Conservation (phyloP, 495 filamentous ascomycete species). For the Podospora tetraspora region DNA sequence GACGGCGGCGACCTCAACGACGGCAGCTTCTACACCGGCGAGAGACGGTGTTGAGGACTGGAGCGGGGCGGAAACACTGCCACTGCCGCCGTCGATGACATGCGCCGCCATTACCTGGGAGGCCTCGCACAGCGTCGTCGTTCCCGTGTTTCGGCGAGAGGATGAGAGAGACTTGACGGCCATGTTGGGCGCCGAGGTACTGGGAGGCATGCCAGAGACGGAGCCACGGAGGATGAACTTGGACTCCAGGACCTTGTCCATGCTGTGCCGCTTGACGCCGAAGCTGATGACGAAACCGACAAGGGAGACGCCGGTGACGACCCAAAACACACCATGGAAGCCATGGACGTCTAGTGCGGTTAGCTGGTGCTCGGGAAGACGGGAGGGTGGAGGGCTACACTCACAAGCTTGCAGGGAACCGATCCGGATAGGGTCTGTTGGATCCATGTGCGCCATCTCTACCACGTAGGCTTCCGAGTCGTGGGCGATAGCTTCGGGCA, state of each 20-base stretch:
- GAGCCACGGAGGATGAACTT: constrained; percentile 24
- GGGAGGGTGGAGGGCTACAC: background rate
- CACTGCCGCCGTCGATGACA: no score
- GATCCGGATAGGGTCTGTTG: constrained; percentile 21
- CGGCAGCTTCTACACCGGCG: background rate
- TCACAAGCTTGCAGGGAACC: constrained; percentile 25
- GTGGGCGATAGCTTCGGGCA: constrained; percentile 34
- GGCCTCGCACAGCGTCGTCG: background rate
- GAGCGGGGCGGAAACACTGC: background rate
- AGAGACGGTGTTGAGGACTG: background rate
- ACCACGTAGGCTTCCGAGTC: constrained; percentile 46
- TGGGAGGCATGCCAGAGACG: background rate
- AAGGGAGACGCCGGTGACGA: constrained; percentile 17
- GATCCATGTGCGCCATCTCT: constrained; percentile 24
- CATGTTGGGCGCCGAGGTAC: background rate
- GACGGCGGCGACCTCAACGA: background rate
- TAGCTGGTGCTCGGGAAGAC: background rate
- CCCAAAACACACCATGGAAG: constrained; percentile 30
- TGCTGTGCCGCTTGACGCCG: constrained; percentile 22
- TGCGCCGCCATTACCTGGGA: background rate
- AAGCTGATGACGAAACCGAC: constrained; percentile 21
- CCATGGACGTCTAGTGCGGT: constrained; percentile 16
- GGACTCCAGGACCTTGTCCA: constrained; percentile 28
- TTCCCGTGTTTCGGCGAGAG: background rate
- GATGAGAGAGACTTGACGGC: background rate